A percentile compares a stretch with the other conserved stretches of the same genome.
Conservation (phyloP, 306 rosid genomes). For the Sicyos edulis region DNA sequence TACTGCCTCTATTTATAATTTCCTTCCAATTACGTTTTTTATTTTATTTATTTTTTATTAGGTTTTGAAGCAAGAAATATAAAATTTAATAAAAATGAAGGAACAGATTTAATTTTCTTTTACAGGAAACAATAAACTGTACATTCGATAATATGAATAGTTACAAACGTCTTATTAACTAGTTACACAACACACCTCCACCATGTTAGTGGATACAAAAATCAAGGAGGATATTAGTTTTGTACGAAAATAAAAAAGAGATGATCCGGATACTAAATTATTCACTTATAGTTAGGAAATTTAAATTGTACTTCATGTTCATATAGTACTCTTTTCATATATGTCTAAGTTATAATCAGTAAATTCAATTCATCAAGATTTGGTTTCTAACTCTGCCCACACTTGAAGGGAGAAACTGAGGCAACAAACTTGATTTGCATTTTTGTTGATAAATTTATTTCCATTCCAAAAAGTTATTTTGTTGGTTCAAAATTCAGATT, state of each 20-base stretch:
- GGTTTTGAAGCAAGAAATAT: background rate
- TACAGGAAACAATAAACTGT: background rate
- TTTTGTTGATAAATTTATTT: constrained; percentile 7
- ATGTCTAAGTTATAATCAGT: background rate
- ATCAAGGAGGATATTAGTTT: background rate
- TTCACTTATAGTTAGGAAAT: background rate
- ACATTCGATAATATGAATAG: too few species aligned
- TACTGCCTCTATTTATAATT: background rate
- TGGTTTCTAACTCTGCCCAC: constrained; percentile 5
- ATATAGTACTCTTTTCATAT: background rate
- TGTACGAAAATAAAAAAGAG: background rate
- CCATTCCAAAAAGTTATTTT: background rate
- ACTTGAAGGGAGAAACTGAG: constrained; percentile 6
- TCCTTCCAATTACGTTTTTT: background rate
- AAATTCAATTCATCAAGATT: background rate
- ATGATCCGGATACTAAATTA: background rate
- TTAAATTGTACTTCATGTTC: background rate
- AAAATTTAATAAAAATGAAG: background rate
- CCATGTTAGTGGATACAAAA: background rate
- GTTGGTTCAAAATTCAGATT: constrained; percentile 2
- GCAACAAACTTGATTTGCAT: background rate
- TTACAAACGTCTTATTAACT: too few species aligned
- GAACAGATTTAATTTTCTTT: background rate
- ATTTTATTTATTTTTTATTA: background rate
- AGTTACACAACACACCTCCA: too few species aligned